Base-by-base conservation (phyloP, 805 yeast genomes). In the Candida jianshihensis region DNA sequence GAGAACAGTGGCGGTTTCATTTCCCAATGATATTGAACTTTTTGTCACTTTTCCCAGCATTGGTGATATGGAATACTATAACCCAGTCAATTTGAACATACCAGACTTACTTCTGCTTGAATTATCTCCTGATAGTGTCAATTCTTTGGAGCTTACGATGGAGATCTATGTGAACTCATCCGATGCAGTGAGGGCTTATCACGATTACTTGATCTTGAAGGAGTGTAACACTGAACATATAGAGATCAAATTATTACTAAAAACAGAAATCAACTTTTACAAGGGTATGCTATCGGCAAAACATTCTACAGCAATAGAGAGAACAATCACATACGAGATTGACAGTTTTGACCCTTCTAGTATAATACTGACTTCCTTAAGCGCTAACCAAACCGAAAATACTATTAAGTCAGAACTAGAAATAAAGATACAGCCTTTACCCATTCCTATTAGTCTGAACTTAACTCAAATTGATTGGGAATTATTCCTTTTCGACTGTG, bases 391-490 rank as follows among this genome's bases (percentile, higher is more conserved):
- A 18, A n/a, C 15, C 3, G 14, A 17, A 17, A 26, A 28, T 6
- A 11, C 27, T 5, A 21, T 34, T 9, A 6, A 16, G n/a, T 14
- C 29, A 4, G 12, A 24, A 14, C 6, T 16, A 12, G 26, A 14
- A 5, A 13, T 20, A 7, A 14, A 17, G 9, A 15, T 31, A 3
- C 13, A n/a, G 3, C 4, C 31, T 7, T n/a, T 35, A 6, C 18
- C 32, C n/a, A 18, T 32, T 2, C 29, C 32, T 4, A 19, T 33
- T 3, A 20, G 19, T 8, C 4, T 34, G 10, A 14, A 31, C 4
- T 5, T 39, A 1, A 36, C 38, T 7, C 20, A 31, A 12, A 33
- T 49, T 6, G 50, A 47, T 12, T 49, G 54, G 52, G 52, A 47
- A 20, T 19, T 41, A 8, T 43, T 39, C 15, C 31, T 46, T 13